Evolutionary conservation across 257 asterid genomes (phyloP).

Genomic region (Nicotiana tomentosiformis): DNA sequence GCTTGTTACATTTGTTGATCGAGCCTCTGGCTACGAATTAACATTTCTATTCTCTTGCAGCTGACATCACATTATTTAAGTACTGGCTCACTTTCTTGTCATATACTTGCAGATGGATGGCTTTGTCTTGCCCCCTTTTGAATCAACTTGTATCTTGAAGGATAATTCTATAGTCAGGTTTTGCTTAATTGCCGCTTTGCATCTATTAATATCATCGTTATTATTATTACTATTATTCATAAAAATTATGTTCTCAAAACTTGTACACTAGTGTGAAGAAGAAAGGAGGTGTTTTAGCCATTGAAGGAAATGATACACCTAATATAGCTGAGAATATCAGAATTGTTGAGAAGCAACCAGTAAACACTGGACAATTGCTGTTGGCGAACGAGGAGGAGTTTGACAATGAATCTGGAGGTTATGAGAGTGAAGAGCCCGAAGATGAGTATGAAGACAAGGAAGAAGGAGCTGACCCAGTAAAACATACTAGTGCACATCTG

Average conservation of each 20-base stretch:
- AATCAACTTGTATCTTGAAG: conserved; percentile 61
- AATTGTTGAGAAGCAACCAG: conserved; percentile 40
- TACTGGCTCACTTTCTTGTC: background rate
- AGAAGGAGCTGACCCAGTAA: conserved; percentile 6
- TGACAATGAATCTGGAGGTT: conserved; percentile 62
- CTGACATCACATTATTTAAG: background rate
- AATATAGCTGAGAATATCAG: conserved; percentile 30
- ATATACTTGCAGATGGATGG: conserved; percentile 57
- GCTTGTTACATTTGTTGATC: background rate
- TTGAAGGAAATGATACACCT: conserved; percentile 38
- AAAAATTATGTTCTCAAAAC: background rate
- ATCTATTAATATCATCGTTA: background rate
- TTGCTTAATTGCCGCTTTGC: conserved; percentile 9
- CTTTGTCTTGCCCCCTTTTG: conserved; percentile 68
- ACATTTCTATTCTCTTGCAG: background rate
- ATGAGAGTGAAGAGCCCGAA: conserved; percentile 45
- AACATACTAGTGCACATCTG: background rate
- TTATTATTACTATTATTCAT: background rate
- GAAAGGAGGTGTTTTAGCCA: conserved; percentile 31
- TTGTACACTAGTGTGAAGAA: conserved; percentile 50
- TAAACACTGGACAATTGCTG: conserved; percentile 35
- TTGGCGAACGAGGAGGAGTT: conserved; percentile 66
- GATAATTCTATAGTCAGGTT: conserved; percentile 71
- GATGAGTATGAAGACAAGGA: conserved; percentile 25
- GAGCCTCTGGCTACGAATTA: background rate